Conservation (phyloP, 2,329 filamentous ascomycete genomes). For the Fusarium marasasianum region DNA sequence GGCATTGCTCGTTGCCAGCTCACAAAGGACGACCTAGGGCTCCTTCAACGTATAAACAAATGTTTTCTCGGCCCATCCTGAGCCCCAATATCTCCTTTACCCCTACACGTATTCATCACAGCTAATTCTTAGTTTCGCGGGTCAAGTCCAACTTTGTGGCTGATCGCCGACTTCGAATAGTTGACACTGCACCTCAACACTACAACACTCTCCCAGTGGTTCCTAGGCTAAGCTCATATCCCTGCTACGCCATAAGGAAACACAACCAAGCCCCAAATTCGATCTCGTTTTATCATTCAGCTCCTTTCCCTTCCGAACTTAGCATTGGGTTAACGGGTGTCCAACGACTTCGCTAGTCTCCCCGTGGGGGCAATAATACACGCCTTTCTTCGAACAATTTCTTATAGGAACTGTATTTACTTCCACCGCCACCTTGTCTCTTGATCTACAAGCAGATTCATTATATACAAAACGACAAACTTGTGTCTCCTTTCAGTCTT, state of each 20-base stretch:
- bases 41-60: background rate
- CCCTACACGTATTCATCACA: background rate
- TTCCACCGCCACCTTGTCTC: background rate
- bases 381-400: constrained; percentile 11
- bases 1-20: constrained; percentile 15
- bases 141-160: constrained; percentile 16
- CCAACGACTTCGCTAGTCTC: constrained; percentile 3
- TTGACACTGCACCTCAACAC: constrained; percentile 19
- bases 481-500: background rate
- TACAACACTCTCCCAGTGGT: constrained; percentile 5
- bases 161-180: constrained; percentile 17
- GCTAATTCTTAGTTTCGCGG: constrained; percentile 9
- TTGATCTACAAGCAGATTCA: background rate
- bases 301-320: constrained; percentile 15
- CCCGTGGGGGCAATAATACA: constrained; percentile 5
- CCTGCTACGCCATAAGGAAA: constrained; percentile 36
- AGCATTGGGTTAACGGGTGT: constrained; percentile 9
- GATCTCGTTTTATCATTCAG: constrained; percentile 15
- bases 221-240: constrained; percentile 28
- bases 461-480: background rate
- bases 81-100: background rate
- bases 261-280: constrained; percentile 13
- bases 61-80: background rate
- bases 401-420: constrained; percentile 24
- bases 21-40: background rate